Evolutionary conservation across 106 monocot species (phyloP).

Genomic region (Iris macrosiphon): DNA sequence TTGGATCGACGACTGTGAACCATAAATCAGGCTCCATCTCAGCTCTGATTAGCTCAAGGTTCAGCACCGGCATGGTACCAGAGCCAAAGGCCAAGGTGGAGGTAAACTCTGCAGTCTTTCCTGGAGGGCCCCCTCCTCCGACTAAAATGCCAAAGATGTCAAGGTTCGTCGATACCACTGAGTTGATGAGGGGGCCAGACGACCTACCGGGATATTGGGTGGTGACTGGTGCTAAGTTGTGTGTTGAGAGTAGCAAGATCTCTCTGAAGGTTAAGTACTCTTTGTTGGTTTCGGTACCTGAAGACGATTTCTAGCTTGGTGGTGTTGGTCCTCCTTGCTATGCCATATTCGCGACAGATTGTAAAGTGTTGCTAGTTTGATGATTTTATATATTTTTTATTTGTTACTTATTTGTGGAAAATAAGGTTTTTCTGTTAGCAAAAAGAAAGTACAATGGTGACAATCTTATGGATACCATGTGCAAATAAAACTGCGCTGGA

Average conservation of each 20-base stretch:
- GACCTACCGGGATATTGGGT: conserved; percentile 77
- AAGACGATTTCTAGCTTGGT: conserved; percentile 26
- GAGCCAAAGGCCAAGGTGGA: conserved; percentile 31
- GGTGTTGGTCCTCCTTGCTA: too few relatives aligned
- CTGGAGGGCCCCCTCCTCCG: conserved; percentile 55
- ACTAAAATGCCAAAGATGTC: conserved; percentile 32
- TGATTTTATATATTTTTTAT: too few relatives aligned
- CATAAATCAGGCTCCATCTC: conserved; percentile 43
- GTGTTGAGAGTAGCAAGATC: conserved; percentile 47
- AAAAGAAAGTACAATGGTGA: too few relatives aligned
- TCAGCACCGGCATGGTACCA: conserved; percentile 16
- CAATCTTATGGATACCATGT: too few relatives aligned
- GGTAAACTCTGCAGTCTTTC: conserved; percentile 64
- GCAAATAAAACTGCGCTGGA: too few relatives aligned
- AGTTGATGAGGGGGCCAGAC: conserved; percentile 53
- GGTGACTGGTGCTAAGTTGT: conserved; percentile 71
- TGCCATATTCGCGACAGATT: too few relatives aligned
- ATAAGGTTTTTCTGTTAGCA: too few relatives aligned
- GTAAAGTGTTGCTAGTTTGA: too few relatives aligned
- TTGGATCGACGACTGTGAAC: conserved; percentile 12
- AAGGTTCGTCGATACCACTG: conserved; percentile 44
- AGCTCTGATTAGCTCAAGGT: conserved; percentile 21
- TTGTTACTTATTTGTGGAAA: too few relatives aligned
- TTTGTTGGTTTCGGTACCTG: conserved; percentile 25
- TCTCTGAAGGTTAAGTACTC: conserved; percentile 70